These are phyloP conservation scores for Colletotrichum shisoi DNA, from an alignment of 2,329 filamentous ascomycete species.

Conservation along the genomic window DNA sequence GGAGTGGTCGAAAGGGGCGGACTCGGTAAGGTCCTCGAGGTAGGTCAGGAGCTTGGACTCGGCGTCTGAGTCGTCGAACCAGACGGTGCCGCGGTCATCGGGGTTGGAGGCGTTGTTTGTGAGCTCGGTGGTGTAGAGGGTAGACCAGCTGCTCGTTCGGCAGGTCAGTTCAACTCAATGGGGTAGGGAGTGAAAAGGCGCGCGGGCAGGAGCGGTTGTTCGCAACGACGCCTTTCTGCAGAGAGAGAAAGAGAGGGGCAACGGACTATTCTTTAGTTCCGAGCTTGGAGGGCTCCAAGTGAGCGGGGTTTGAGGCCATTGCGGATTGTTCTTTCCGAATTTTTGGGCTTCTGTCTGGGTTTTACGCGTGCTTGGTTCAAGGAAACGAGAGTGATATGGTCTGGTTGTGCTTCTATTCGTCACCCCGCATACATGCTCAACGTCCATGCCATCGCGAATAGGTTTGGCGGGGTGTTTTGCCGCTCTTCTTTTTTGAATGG, in stretches of 20 bases:
- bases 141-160: slow-evolving; percentile 70
- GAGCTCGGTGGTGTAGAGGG: slow-evolving; percentile 75
- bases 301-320: slow-evolving; percentile 58
- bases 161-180: slow-evolving; percentile 27
- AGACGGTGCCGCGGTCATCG: slow-evolving; percentile 84
- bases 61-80: slow-evolving; percentile 94
- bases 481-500: neutral
- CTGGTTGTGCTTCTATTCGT: neutral
- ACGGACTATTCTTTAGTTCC: slow-evolving; percentile 91
- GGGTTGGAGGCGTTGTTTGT: slow-evolving; percentile 75
- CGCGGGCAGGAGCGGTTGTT: slow-evolving; percentile 13
- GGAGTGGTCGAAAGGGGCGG: slow-evolving; percentile 40
- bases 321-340: neutral
- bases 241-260: slow-evolving; percentile 20
- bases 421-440: neutral
- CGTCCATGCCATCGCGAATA: slow-evolving; percentile 29
- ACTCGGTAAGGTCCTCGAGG: slow-evolving; percentile 53
- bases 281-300: slow-evolving; percentile 78
- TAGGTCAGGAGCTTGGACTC: slow-evolving; percentile 80
- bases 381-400: neutral
- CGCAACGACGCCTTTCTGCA: neutral
- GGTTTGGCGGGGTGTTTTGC: slow-evolving; percentile 32
- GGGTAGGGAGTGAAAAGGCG: neutral
- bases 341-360: too few relatives aligned
- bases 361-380: neutral